phyloP scores from a whole-genome alignment of 352 stramenopile species.

The Globisporangium emineosum region DNA sequence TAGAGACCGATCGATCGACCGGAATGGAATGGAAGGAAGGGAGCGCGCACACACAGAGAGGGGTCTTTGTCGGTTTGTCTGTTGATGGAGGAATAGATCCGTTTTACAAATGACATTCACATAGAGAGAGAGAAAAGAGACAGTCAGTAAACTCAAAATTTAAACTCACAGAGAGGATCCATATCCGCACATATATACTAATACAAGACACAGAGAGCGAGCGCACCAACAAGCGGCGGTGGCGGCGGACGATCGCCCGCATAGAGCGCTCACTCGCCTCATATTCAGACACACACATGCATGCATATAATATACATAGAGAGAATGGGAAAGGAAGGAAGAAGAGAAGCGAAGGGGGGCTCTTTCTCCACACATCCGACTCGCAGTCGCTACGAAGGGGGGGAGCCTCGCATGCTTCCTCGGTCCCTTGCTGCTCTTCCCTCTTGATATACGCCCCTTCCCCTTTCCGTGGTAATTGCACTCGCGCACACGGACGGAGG shows the following conservation, averaged over 20 bases:
- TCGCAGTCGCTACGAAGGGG: background rate
- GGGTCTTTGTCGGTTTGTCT: background rate
- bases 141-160: constrained; percentile 2
- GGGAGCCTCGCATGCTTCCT: background rate
- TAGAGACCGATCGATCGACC: background rate
- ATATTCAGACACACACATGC: background rate
- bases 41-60: background rate
- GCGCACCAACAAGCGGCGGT: too few relatives aligned
- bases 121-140: background rate
- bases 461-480: too few relatives aligned
- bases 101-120: background rate
- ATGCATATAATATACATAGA: background rate
- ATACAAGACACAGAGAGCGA: background rate
- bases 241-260: background rate
- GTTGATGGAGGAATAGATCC: background rate
- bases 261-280: background rate
- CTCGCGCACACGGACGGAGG: too few relatives aligned
- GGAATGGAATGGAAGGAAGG: background rate
- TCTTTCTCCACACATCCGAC: background rate
- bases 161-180: background rate
- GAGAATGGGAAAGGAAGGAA: background rate
- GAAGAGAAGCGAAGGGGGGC: background rate
- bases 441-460: too few relatives aligned
- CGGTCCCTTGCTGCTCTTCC: too few relatives aligned
- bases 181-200: background rate